Evolutionary conservation across 2,329 filamentous ascomycete species (phyloP).

Genomic region (Alternaria ventricosa): DNA sequence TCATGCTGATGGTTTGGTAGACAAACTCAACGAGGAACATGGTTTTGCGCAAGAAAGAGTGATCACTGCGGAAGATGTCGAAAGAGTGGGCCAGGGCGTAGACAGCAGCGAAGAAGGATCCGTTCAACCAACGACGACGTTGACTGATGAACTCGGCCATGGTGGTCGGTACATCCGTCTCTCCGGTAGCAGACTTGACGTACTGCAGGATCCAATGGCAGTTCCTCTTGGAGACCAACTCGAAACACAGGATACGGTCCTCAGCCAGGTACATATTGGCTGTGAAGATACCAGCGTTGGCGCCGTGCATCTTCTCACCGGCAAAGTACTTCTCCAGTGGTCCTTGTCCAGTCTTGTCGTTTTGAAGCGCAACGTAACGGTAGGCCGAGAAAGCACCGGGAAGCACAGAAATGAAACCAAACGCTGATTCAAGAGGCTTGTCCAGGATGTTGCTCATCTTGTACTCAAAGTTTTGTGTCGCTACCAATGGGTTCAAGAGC

Average conservation of each 20-base stretch:
- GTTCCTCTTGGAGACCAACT: conserved; percentile 95
- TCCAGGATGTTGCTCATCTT: conserved; percentile 99
- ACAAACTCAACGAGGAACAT: conserved; percentile 91
- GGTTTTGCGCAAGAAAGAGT: conserved; percentile 84
- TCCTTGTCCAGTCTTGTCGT: conserved; percentile 92
- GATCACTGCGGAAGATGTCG: conserved; percentile 92
- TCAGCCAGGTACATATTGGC: conserved; percentile 99
- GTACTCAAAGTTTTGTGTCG: conserved; percentile 98
- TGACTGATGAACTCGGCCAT: conserved; percentile 96
- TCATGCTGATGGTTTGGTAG: conserved; percentile 95
- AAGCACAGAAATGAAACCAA: conserved; percentile 96
- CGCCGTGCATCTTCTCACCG: conserved; percentile 93
- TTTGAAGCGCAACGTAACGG: conserved; percentile 90
- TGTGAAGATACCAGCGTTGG: conserved; percentile 93
- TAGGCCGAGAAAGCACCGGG: conserved; percentile 99
- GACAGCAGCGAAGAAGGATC: conserved; percentile 96
- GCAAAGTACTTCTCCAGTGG: conserved; percentile 96
- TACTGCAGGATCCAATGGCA: conserved; percentile 98
- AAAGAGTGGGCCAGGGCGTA: conserved; percentile 96
- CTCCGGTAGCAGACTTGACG: conserved; percentile 94
- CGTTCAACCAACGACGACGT: conserved; percentile 95
- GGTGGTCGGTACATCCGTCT: conserved; percentile 94
- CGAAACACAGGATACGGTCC: conserved; percentile 98
- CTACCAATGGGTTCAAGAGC: conserved; percentile 89
- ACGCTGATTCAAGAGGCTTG: conserved; percentile 95